Evolutionary conservation across 257 asterid species (phyloP).

Genomic region (Forsythia viridissima): DNA sequence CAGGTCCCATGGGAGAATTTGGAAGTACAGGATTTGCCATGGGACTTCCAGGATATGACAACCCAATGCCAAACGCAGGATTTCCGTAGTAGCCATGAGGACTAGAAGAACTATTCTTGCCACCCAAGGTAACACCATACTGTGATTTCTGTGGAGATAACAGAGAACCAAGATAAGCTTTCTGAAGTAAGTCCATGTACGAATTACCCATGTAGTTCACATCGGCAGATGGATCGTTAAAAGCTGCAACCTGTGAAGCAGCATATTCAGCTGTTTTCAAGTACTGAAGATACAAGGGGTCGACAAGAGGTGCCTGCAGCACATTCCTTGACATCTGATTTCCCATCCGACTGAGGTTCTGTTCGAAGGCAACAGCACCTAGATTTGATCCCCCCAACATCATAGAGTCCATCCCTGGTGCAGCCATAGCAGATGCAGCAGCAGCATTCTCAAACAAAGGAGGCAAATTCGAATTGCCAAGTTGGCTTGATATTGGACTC

Average conservation of each 20-base stretch:
- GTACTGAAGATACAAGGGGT: conserved; percentile 84
- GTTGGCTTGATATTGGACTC: conserved; percentile 71
- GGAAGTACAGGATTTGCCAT: conserved; percentile 53
- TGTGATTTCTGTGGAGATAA: conserved; percentile 76
- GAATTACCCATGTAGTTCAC: conserved; percentile 66
- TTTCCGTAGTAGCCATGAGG: conserved; percentile 78
- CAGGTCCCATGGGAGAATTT: conserved; percentile 66
- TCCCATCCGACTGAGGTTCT: conserved; percentile 55
- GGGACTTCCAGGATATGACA: conserved; percentile 91
- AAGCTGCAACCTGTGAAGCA: conserved; percentile 40
- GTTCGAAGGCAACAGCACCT: conserved; percentile 56
- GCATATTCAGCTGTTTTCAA: conserved; percentile 72
- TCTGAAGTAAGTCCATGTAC: conserved; percentile 75
- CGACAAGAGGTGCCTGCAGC: conserved; percentile 57
- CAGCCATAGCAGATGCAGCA: conserved; percentile 77
- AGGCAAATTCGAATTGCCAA: conserved; percentile 69
- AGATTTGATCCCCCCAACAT: conserved; percentile 66
- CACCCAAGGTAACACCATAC: conserved; percentile 53
- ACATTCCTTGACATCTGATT: conserved; percentile 63
- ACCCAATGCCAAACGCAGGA: conserved; percentile 59
- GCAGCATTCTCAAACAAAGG: conserved; percentile 96
- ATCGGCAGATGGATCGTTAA: conserved; percentile 67
- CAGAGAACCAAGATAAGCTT: conserved; percentile 71
- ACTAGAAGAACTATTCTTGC: conserved; percentile 52
- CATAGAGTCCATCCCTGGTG: conserved; percentile 77